Evolutionary conservation across 352 stramenopile genomes (phyloP).

Genomic region (Saprolegnia diclina): DNA sequence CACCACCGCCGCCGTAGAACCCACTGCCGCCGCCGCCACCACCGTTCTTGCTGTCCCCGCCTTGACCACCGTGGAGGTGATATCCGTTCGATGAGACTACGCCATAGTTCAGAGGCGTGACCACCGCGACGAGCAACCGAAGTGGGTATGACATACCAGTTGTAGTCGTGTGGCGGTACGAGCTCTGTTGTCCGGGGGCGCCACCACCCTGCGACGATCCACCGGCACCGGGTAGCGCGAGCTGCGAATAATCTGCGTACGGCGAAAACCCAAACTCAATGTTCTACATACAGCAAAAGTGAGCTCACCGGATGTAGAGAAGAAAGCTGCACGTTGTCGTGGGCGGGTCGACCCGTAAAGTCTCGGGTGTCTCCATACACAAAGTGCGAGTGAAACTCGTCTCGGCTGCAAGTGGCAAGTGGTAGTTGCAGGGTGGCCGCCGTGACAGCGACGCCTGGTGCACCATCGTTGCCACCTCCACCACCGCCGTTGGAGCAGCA

Average conservation of each 20-base stretch:
- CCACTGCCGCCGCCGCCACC: conserved; percentile 73
- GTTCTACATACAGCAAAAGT: conserved; percentile 28
- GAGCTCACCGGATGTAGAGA: not conserved
- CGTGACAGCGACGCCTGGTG: conserved; percentile 38
- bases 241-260: conserved; percentile 42
- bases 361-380: conserved; percentile 45
- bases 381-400: conserved; percentile 59
- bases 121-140: not conserved
- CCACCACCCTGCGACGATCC: conserved; percentile 33
- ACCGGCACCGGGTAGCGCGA: conserved; percentile 48
- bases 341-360: conserved; percentile 36
- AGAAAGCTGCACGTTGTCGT: conserved; percentile 27
- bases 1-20: conserved; percentile 67
- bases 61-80: conserved; percentile 42
- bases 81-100: conserved; percentile 43
- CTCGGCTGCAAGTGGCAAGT: conserved; percentile 31
- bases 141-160: not conserved
- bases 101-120: conserved; percentile 28
- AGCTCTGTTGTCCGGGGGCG: conserved; percentile 38
- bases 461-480: conserved; percentile 41
- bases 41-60: conserved; percentile 65
- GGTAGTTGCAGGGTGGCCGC: conserved; percentile 41
- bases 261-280: conserved; percentile 49
- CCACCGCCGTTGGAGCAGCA: conserved; percentile 72
- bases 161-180: conserved; percentile 30